Conservation (phyloP, 2,329 filamentous ascomycete genomes). For the Huntiella abstrusa region DNA sequence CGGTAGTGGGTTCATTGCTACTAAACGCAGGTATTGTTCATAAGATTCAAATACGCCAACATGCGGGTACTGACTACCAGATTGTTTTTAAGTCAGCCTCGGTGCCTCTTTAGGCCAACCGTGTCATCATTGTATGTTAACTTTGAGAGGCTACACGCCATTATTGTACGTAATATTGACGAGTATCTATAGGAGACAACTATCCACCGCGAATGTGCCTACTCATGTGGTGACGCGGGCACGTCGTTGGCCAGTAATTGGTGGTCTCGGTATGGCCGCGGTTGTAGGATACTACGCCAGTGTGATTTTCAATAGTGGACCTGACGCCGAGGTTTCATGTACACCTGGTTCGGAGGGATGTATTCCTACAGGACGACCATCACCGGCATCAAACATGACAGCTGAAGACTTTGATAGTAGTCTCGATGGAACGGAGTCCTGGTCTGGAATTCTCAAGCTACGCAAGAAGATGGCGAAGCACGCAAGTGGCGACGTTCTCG, state of each 20-base stretch:
- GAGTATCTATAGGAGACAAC: too few relatives aligned
- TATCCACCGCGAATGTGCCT: background rate
- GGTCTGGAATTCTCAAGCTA: constrained; percentile 35
- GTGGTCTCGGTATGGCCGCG: constrained; percentile 3
- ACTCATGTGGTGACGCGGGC: background rate
- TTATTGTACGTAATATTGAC: too few relatives aligned
- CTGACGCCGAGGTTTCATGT: too few relatives aligned
- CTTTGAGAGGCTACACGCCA: too few relatives aligned
- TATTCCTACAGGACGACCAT: constrained; percentile 5
- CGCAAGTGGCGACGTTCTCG: constrained; percentile 38
- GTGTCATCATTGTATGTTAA: too few relatives aligned
- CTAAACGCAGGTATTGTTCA: too few relatives aligned
- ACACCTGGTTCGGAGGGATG: background rate
- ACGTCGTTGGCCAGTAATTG: constrained; percentile 7
- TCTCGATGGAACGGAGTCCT: constrained; percentile 36
- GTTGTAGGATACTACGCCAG: constrained; percentile 8
- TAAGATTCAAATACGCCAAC: too few relatives aligned
- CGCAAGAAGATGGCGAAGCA: constrained; percentile 28
- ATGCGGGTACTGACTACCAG: too few relatives aligned
- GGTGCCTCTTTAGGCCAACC: too few relatives aligned
- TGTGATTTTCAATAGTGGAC: background rate
- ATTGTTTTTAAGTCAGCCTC: too few relatives aligned
- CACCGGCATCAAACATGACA: constrained; percentile 9
- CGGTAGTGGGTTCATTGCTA: too few relatives aligned
- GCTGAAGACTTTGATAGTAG: constrained; percentile 39